These are phyloP conservation scores for Tetradesmus lagerheimii DNA, from an alignment of 139 green algal genomes.

Conservation along the genomic window DNA sequence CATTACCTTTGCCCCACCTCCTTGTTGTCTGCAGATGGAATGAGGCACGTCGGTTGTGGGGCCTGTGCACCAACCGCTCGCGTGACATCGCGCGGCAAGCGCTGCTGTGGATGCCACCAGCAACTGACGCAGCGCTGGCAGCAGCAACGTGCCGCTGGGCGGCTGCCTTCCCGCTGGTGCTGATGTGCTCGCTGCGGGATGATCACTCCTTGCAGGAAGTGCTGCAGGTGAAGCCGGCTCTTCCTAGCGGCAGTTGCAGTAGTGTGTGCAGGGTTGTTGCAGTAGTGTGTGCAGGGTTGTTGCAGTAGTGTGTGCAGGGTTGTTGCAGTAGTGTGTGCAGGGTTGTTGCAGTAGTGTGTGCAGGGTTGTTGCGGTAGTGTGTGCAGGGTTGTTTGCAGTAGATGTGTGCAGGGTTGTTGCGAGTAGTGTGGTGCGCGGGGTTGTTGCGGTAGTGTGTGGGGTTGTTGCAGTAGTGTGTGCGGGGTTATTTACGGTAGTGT, in stretches of 20 bases:
- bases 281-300: not conserved
- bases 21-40: conserved; percentile 45
- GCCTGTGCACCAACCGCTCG: conserved; percentile 18
- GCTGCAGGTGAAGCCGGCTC: not conserved
- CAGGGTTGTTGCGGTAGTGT: too few species aligned
- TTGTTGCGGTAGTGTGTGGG: too few species aligned
- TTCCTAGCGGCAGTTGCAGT: too few species aligned
- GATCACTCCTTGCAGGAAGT: not conserved
- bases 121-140: not conserved
- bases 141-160: conserved; percentile 46
- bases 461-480: too few species aligned
- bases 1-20: too few species aligned
- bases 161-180: conserved; percentile 47
- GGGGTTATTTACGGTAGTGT: too few species aligned
- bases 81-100: conserved; percentile 50
- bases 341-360: too few species aligned
- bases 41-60: conserved; percentile 46
- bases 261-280: not conserved
- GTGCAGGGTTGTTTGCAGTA: too few species aligned
- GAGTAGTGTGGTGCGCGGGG: too few species aligned
- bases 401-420: too few species aligned
- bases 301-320: too few species aligned
- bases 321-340: too few species aligned
- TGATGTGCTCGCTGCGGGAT: conserved; percentile 50
- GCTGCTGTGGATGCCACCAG: conserved; percentile 33